Conservation (phyloP, 2,329 filamentous ascomycete genomes). For the Apiospora saccharicola region DNA sequence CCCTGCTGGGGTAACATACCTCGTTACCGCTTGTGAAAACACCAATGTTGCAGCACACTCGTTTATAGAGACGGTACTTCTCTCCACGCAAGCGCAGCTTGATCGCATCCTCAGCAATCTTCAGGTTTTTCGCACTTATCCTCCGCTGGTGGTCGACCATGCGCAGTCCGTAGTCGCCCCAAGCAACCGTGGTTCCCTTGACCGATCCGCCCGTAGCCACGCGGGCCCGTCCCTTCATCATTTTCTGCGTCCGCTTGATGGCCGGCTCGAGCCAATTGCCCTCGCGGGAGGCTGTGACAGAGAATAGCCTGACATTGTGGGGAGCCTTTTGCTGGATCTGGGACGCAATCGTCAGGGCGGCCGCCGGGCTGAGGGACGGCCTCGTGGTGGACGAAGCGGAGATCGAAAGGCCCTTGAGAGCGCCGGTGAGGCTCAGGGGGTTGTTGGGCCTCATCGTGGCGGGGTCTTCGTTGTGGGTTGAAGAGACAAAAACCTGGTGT, state of each 20-base stretch:
- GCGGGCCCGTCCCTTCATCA: constrained; percentile 88
- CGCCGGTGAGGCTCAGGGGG: constrained; percentile 55
- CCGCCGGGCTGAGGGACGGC: constrained; percentile 41
- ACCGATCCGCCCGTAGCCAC: constrained; percentile 90
- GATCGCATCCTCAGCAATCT: constrained; percentile 93
- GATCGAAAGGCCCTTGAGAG: constrained; percentile 59
- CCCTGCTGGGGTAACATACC: constrained; percentile 50
- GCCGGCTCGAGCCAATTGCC: constrained; percentile 86
- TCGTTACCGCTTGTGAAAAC: constrained; percentile 97
- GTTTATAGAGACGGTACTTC: constrained; percentile 91
- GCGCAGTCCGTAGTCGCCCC: constrained; percentile 94
- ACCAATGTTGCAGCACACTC: constrained; percentile 90
- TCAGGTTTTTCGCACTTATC: constrained; percentile 85
- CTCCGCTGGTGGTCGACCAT: constrained; percentile 94
- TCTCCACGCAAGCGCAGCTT: constrained; percentile 86
- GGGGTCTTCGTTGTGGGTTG: constrained; percentile 27
- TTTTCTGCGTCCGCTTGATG: constrained; percentile 78
- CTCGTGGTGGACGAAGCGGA: constrained; percentile 49
- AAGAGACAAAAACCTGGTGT: neutral
- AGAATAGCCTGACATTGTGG: constrained; percentile 71
- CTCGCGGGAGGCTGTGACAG: constrained; percentile 66
- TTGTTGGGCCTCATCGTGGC: constrained; percentile 55
- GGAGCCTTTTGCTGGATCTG: constrained; percentile 30
- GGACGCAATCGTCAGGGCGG: constrained; percentile 30
- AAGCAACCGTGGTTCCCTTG: constrained; percentile 93